A percentile compares a stretch with the other conserved stretches of the same genome.
Conservation (phyloP, 352 stramenopile genomes). For the Globisporangium splendens region DNA sequence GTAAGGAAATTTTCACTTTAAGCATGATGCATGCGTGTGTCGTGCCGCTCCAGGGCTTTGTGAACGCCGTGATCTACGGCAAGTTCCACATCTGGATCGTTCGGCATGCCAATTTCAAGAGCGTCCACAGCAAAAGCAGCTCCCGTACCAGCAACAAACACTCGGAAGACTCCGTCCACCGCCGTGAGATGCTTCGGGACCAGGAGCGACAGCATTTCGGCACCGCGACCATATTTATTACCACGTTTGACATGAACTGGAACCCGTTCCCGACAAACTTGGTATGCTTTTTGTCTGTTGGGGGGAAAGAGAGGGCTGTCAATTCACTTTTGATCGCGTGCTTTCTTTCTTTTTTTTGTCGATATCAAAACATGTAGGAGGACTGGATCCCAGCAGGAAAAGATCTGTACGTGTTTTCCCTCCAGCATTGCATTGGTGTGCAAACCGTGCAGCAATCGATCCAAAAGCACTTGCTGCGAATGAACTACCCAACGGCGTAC, state of each 20-base stretch:
- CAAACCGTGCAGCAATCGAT: constrained; percentile 66
- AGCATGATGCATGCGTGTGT: constrained; percentile 74
- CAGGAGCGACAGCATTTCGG: constrained; percentile 59
- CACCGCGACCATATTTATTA: constrained; percentile 76
- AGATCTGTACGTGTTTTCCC: constrained; percentile 82
- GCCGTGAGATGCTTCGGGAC: constrained; percentile 34
- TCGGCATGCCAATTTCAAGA: constrained; percentile 45
- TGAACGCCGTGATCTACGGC: constrained; percentile 84
- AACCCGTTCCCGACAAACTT: constrained; percentile 57
- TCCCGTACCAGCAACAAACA: constrained; percentile 39
- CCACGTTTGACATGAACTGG: constrained; percentile 83
- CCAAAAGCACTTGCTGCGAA: constrained; percentile 61
- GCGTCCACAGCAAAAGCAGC: constrained; percentile 22
- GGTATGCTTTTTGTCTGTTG: constrained; percentile 16
- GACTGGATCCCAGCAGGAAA: constrained; percentile 75
- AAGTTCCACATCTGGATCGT: constrained; percentile 83
- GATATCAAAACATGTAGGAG: constrained; percentile 16
- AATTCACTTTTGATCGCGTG: no score
- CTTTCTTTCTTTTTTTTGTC: no score
- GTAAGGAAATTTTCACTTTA: constrained; percentile 51
- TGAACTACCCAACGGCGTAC: constrained; percentile 80
- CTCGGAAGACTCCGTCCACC: constrained; percentile 33
- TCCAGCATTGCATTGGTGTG: constrained; percentile 71
- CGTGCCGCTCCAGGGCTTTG: constrained; percentile 79
- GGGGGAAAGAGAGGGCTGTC: background rate